phyloP scores from a whole-genome alignment of 1,284 basidiomycete species.

The Irpex sp. region DNA sequence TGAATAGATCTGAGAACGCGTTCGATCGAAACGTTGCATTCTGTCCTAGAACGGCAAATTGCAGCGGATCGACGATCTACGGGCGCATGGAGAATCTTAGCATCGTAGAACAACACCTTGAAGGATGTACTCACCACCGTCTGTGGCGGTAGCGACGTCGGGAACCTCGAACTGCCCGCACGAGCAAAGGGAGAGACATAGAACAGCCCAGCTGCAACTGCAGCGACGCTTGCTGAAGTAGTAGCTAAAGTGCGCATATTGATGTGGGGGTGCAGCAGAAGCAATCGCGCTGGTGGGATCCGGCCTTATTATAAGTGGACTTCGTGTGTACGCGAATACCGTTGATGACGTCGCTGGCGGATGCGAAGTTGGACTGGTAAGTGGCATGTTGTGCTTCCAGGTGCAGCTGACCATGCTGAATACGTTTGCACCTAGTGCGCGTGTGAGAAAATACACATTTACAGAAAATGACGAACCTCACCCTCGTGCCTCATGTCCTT shows the following conservation, averaged over 20 bases:
- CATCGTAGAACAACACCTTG: neutral
- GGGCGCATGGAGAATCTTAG: neutral
- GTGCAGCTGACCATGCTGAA: no score
- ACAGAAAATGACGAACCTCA: no score
- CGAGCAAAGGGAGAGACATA: neutral
- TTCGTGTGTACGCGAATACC: neutral
- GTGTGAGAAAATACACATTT: no score
- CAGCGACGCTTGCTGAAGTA: neutral
- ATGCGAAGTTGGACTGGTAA: neutral
- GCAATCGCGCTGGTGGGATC: neutral
- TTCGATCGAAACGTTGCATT: constrained; percentile 28
- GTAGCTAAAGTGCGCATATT: neutral
- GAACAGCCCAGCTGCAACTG: neutral
- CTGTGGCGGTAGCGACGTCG: neutral
- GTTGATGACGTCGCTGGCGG: neutral
- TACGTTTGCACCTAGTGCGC: no score
- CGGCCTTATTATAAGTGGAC: neutral
- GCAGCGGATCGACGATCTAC: constrained; percentile 28
- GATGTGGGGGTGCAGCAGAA: neutral
- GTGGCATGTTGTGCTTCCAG: no score
- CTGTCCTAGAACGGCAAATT: constrained; percentile 28
- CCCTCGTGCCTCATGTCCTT: no score
- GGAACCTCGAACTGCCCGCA: neutral
- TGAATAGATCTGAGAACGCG: constrained; percentile 27
- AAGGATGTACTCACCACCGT: neutral